Conservation (phyloP, 2,329 filamentous ascomycete species). For the Aspergillus ochraceoroseus region DNA sequence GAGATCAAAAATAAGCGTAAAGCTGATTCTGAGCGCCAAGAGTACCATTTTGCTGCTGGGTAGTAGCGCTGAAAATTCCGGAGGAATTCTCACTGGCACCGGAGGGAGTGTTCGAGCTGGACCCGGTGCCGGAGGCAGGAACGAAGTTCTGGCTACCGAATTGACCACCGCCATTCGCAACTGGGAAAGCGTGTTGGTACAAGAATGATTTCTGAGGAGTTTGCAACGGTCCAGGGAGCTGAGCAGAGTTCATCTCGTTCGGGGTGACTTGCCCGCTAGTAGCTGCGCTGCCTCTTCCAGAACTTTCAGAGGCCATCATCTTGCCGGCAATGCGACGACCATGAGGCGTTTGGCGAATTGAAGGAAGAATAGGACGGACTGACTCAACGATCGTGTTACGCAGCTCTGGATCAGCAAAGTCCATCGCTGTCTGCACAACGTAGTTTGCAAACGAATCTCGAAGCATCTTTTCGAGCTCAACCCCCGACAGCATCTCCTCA, state of each 20-base stretch:
- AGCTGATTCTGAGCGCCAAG: constrained; percentile 28
- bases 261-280: constrained; percentile 39
- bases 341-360: constrained; percentile 85
- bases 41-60: constrained; percentile 28
- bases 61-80: constrained; percentile 30
- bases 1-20: constrained; percentile 34
- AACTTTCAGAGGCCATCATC: constrained; percentile 57
- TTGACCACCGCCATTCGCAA: constrained; percentile 22
- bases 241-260: constrained; percentile 38
- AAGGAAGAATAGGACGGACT: constrained; percentile 77
- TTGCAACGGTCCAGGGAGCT: constrained; percentile 32
- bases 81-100: constrained; percentile 28
- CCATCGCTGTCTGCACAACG: constrained; percentile 92
- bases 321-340: constrained; percentile 91
- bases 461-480: constrained; percentile 80
- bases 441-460: constrained; percentile 96
- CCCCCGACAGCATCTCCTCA: constrained; percentile 67
- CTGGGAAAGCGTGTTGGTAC: constrained; percentile 30
- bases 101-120: constrained; percentile 26
- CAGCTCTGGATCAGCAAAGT: constrained; percentile 69
- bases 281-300: constrained; percentile 37
- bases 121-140: constrained; percentile 21
- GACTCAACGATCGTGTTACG: constrained; percentile 73
- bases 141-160: constrained; percentile 27
- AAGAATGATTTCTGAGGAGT: constrained; percentile 28